Evolutionary conservation across 2,329 filamentous ascomycete genomes (phyloP), one percentile per base, ranked within the genome.

Genomic region (Neurospora crassa): DNA sequence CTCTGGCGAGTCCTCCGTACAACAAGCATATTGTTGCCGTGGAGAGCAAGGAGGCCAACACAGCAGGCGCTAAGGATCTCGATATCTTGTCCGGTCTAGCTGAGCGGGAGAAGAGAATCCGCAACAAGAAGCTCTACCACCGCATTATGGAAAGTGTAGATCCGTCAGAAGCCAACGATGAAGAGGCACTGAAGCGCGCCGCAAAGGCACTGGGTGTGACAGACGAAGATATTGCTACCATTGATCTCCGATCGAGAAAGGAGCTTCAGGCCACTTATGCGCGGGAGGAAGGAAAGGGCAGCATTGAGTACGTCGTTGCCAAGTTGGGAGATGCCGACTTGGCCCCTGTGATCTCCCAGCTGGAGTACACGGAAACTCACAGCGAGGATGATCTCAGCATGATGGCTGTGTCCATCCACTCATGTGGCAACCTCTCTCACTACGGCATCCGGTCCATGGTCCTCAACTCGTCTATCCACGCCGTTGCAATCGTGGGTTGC

Each of bases 381-480:
- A 75, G 79, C 68, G 77, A 80, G 71, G 74, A 79, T 20, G 81
- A 84, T 16, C 83, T 85, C 72, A 82, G 82, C 11, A 84, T 96
- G 45, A 94, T 97, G 90, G 92, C 95, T 18, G 90, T 98, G 40
- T 98, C 96, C 0, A 92, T 99, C 20, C 96, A 99, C 80, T 98
- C 95, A 0, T 99, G 96, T 79, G 96, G 96, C 40, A 98, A 99
- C 76, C 89, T 99, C n/a, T 92, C 96, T 0, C 96, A 99, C 80
- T 94, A 96, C 78, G 96, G 92, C 11, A 90, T 99, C 71, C 90
- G 93, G 16, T 96, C 95, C 0, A 87, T 99, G 24, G 82, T 94
- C 1, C 82, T 96, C 71, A 98, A 97, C 78, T 91, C 92, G 0
- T 88, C 90, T 5, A 94, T 98, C 70, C 89, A 89, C 41, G 93